Evolutionary conservation across 495 filamentous ascomycete genomes (phyloP).

Genomic region (Clohesyomyces aquaticus): DNA sequence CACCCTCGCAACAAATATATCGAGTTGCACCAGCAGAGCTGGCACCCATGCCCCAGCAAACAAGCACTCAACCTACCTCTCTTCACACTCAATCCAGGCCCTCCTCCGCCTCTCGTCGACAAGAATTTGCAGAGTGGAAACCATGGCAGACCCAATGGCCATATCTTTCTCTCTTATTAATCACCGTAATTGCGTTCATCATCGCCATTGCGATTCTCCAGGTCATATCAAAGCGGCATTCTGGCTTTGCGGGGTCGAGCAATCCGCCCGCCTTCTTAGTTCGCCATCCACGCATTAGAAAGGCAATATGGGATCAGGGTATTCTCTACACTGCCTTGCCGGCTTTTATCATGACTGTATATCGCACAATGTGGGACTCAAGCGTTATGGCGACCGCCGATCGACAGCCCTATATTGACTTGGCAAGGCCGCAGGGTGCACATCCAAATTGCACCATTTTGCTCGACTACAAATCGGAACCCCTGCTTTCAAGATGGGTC

Average conservation of each 20-base stretch:
- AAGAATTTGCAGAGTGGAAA: slow-evolving; percentile 1
- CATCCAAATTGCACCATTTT: neutral
- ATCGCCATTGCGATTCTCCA: neutral
- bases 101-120: too few relatives aligned
- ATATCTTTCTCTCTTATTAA: neutral
- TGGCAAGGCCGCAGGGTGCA: neutral
- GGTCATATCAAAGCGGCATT: neutral
- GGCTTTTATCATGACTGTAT: slow-evolving; percentile 10
- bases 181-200: neutral
- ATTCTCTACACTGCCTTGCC: slow-evolving; percentile 11
- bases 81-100: too few relatives aligned
- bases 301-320: slow-evolving; percentile 9
- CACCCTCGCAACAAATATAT: neutral
- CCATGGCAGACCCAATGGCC: slow-evolving; percentile 1
- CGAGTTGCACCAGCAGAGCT: too few relatives aligned
- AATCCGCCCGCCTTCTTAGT: neutral
- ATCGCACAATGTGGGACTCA: slow-evolving; percentile 10
- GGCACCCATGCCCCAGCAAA: too few relatives aligned
- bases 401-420: slow-evolving; percentile 8
- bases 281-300: neutral
- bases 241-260: neutral
- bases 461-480: neutral
- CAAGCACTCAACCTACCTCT: too few relatives aligned
- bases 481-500: neutral
- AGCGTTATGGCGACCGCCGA: slow-evolving; percentile 7